phyloP scores from a whole-genome alignment of 192 early-diverging fungal genomes.

The Coemansia erecta region DNA sequence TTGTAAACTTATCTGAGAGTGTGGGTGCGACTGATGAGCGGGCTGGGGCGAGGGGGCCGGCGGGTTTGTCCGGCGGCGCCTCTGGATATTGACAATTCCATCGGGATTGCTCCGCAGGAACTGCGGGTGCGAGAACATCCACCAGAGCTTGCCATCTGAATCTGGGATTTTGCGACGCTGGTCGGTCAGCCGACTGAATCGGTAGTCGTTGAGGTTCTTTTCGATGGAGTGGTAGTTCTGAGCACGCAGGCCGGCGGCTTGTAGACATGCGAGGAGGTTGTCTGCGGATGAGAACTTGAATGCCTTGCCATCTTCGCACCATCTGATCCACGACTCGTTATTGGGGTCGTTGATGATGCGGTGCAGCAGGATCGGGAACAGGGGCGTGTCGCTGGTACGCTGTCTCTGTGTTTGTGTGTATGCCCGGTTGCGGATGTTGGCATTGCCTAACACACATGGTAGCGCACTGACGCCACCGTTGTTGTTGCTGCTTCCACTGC shows the following conservation, averaged over 20 bases:
- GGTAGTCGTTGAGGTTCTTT: constrained; percentile 54
- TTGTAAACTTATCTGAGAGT: constrained; percentile 13
- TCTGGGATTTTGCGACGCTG: constrained; percentile 48
- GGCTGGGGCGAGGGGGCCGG: constrained; percentile 36
- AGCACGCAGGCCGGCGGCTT: constrained; percentile 44
- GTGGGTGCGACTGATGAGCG: constrained; percentile 5
- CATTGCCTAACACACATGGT: constrained; percentile 42
- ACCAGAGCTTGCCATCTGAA: constrained; percentile 45
- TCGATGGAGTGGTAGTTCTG: constrained; percentile 53
- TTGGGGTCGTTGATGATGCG: constrained; percentile 45
- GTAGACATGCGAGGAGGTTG: constrained; percentile 38
- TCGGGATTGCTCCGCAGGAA: constrained; percentile 45
- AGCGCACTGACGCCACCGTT: constrained; percentile 15
- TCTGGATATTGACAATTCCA: constrained; percentile 47
- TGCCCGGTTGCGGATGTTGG: constrained; percentile 50
- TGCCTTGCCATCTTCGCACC: constrained; percentile 49
- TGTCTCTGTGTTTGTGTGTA: constrained; percentile 42
- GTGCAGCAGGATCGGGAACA: constrained; percentile 50
- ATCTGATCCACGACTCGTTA: constrained; percentile 50
- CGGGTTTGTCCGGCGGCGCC: constrained; percentile 47
- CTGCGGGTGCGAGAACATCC: constrained; percentile 50
- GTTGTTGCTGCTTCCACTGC: background rate
- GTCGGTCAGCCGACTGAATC: constrained; percentile 44
- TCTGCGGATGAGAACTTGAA: constrained; percentile 52
- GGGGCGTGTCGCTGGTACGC: constrained; percentile 51